Base-by-base conservation (phyloP, 768 basidiomycete genomes). In the Naganishia vaughanmartiniae region DNA sequence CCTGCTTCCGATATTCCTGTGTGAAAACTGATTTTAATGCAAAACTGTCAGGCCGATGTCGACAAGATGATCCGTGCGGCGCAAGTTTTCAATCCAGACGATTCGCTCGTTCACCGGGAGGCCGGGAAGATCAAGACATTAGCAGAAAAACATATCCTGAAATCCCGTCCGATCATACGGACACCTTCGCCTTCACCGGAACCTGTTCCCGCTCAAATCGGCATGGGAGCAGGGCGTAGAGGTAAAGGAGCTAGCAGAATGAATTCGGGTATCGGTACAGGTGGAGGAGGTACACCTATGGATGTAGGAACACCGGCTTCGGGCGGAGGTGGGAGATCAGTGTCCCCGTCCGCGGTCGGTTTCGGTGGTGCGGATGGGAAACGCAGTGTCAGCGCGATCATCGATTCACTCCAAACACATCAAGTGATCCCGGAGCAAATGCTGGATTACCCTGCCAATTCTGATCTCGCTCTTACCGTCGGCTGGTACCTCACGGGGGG, bases 401-500 rank as follows among this genome's bases (percentile, higher is more conserved):
- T 65, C 7, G 60, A 70, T 21, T 67, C 74, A 10, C 19, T 80
- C 15, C 72, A 69, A 9, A 76, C 80, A 0, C 26, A 71, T 3
- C 56, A 69, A 12, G 54, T 72, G 17, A 78, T 81, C 21, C 80
- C 80, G 7, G 75, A 78, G 36, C 72, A 76, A 36, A 80, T 81
- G 80, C 73, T 81, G 0, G 53, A 70, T 21, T 78, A 69, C 57
- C 78, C 80, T 4, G 76, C 78, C 0, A 78, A 76, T 46, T 76
- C 77, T 11, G 68, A 74, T 6, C 54, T 69, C 11, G 77, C 77
- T 14, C 55, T 73, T 3, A 75, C 77, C 2, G 77, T 81, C 6
- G 80, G 78, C 14, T 81, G 75, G 75, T 76, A 77, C 46, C 28
- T 76, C 28, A 78, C 74, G 15, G 80, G 80, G 11, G 80, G 80